phyloP scores from a whole-genome alignment of 345 rosid genomes.

The Arabidopsis thaliana region DNA sequence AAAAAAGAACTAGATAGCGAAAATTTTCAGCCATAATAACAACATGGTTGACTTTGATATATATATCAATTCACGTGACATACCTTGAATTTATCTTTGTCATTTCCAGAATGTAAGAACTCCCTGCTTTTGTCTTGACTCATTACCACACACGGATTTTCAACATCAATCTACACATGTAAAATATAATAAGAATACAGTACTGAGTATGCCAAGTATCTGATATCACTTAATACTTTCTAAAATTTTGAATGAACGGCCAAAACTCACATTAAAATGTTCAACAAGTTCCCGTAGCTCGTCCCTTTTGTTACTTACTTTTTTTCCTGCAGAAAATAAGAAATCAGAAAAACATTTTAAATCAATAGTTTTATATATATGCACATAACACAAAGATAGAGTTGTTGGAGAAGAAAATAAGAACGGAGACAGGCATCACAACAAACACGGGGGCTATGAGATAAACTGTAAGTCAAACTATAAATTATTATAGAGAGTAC shows the following conservation, averaged over 20 bases:
- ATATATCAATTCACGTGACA: constrained; percentile 6
- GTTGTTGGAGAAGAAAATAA: neutral
- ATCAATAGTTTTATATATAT: neutral
- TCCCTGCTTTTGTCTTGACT: constrained; percentile 99
- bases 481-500: neutral
- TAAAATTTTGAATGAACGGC: neutral
- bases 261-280: constrained; percentile 84
- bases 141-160: constrained; percentile 97
- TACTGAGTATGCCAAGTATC: constrained; percentile 14
- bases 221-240: neutral
- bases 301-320: constrained; percentile 68
- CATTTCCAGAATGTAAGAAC: constrained; percentile 95
- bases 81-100: constrained; percentile 96
- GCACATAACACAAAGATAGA: constrained; percentile 5
- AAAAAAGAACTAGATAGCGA: constrained; percentile 75
- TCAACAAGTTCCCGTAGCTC: constrained; percentile 87
- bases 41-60: constrained; percentile 19
- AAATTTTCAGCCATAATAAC: constrained; percentile 43
- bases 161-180: constrained; percentile 80
- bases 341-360: constrained; percentile 1
- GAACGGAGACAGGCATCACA: constrained; percentile 1
- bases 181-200: constrained; percentile 15
- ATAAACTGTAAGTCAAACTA: neutral
- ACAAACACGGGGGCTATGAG: neutral
- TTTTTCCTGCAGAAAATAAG: constrained; percentile 65